Conservation (phyloP, 2,329 filamentous ascomycete species). For the Diplodia mutila region DNA sequence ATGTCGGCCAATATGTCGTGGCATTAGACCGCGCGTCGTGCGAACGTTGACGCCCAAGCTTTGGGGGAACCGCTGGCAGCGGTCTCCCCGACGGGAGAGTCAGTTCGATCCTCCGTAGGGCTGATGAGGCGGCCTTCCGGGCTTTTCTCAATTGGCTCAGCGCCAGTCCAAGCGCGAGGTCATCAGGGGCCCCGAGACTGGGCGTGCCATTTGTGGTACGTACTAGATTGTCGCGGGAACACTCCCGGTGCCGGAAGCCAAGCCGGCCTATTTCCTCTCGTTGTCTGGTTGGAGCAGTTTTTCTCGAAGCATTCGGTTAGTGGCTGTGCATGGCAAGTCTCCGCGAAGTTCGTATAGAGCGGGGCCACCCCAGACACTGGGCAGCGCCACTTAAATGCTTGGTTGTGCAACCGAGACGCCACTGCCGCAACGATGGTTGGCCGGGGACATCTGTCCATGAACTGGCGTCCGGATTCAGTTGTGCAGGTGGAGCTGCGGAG, state of each 20-base stretch:
- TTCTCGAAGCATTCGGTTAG: background rate
- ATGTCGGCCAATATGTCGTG: background rate
- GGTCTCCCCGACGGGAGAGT: background rate
- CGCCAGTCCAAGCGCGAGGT: background rate
- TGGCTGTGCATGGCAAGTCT: constrained; percentile 1
- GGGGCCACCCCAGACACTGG: constrained; percentile 3
- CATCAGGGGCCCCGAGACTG: background rate
- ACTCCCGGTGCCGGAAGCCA: background rate
- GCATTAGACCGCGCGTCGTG: background rate
- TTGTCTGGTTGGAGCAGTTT: background rate
- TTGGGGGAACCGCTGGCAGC: background rate
- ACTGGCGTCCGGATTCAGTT: background rate
- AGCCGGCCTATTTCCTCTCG: background rate
- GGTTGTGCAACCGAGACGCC: background rate
- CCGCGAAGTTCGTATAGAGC: background rate
- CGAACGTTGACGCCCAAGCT: background rate
- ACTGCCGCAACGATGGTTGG: background rate
- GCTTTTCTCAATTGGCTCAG: background rate
- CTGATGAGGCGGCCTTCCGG: background rate
- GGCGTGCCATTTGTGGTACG: background rate
- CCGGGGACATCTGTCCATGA: background rate
- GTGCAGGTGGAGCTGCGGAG: background rate
- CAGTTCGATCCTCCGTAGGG: background rate
- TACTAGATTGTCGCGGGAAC: background rate
- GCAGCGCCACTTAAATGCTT: constrained; percentile 18